Evolutionary conservation across 257 asterid genomes (phyloP), one percentile per base, ranked within the genome.

Genomic region (Plantago ovata): DNA sequence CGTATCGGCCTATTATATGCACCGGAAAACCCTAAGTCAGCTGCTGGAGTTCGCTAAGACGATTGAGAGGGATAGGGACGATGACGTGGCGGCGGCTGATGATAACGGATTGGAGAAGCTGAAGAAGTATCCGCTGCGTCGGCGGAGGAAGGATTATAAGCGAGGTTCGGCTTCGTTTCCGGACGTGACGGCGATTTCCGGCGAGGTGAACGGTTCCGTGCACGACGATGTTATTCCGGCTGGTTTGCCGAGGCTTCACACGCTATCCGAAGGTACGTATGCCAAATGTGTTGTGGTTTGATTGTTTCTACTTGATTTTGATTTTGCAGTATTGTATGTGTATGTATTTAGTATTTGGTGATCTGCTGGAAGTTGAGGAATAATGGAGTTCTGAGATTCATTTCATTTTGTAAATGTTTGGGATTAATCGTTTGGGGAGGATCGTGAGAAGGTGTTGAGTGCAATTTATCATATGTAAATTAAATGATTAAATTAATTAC

Each of bases 1-100:
- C 13, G 83, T 80, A 10, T 83, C 91, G 43, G 91, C 87, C 3
- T 83, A 77, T 42, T 77, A 77, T 74, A 83, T 83, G 87, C 87
- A 83, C 73, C 65, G 83, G 38, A 80, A 77, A 65, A 83, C 87
- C 54, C 74, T 83, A 45, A 72, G 73, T 43, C 91, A 83, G 74
- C 21, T 83, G 49, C 63, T 83, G 24, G 87, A 77, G 81, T 75
- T 80, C 12, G 87, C 85, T 4, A 83, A 73, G 67, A 63, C 80
- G 33, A 56, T 80, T 1, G 91, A 83, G 70, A 77, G 78, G 61
- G 84, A 68, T 13, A 67, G 65, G 12, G 83, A 68, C 53, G 66
- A 38, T 41, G 72, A 9, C 18, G 69, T 32, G 41, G 64, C 28
- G 63, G 67, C 24, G 41, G 64, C 28, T 60, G 67, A 19, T 43